Conservation (phyloP, 768 basidiomycete genomes). For the Mycena rebaudengoi region DNA sequence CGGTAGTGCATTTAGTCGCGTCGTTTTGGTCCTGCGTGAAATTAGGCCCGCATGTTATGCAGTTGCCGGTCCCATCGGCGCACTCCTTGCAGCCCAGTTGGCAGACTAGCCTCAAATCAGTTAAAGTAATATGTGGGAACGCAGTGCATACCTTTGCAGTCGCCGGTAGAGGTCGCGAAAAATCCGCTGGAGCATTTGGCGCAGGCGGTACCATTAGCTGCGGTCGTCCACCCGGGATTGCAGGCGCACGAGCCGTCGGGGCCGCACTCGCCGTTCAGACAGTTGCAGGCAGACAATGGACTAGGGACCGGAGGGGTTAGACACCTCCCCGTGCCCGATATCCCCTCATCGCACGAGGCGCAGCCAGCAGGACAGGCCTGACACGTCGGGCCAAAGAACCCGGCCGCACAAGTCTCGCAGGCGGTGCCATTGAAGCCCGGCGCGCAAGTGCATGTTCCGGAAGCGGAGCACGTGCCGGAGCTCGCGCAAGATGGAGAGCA, state of each 20-base stretch:
- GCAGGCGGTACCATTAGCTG: conserved; percentile 78
- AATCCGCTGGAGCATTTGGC: conserved; percentile 79
- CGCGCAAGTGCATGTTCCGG: conserved; percentile 77
- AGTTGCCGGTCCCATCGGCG: conserved; percentile 71
- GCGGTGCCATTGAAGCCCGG: conserved; percentile 79
- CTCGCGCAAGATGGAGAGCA: conserved; percentile 83
- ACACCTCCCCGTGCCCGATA: conserved; percentile 80
- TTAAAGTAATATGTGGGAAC: conserved; percentile 10
- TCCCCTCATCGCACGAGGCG: conserved; percentile 78
- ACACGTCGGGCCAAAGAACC: conserved; percentile 82
- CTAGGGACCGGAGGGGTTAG: conserved; percentile 58
- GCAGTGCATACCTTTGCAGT: conserved; percentile 79
- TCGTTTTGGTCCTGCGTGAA: conserved; percentile 75
- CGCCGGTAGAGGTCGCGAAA: conserved; percentile 73
- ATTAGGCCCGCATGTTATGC: conserved; percentile 74
- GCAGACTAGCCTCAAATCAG: conserved; percentile 59
- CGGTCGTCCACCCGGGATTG: conserved; percentile 78
- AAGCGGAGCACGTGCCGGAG: conserved; percentile 73
- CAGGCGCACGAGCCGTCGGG: conserved; percentile 77
- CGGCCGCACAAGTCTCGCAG: conserved; percentile 79
- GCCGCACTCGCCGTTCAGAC: conserved; percentile 81
- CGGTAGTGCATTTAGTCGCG: conserved; percentile 69
- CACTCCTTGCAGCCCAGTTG: conserved; percentile 77
- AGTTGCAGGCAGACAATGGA: conserved; percentile 77
- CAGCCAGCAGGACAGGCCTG: conserved; percentile 76